These are phyloP conservation scores for Echinosophora koreensis DNA, from an alignment of 306 rosid genomes.

Conservation along the genomic window DNA sequence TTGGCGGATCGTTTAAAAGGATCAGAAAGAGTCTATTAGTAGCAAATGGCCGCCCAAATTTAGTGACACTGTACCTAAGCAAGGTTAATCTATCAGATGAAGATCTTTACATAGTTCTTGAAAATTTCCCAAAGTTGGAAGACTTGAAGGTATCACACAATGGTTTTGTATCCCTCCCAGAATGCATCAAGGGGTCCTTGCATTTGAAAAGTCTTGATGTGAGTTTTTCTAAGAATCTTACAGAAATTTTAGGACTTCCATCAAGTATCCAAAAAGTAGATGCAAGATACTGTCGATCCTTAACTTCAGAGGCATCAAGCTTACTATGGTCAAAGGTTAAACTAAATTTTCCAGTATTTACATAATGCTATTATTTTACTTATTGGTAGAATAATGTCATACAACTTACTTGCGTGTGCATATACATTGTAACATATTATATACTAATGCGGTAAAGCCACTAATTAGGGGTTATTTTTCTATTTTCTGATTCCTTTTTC, in stretches of 20 bases:
- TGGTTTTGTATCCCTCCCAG: constrained; percentile 20
- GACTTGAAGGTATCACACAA: not conserved
- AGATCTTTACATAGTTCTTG: not conserved
- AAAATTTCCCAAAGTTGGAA: constrained; percentile 14
- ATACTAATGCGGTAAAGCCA: too few relatives aligned
- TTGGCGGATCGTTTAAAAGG: constrained; percentile 18
- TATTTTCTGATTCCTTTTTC: too few relatives aligned
- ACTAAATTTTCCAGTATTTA: not conserved
- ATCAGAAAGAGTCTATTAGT: not conserved
- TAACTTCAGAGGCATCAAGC: constrained; percentile 29
- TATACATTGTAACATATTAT: too few relatives aligned
- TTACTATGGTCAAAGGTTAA: constrained; percentile 33
- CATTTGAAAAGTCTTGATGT: not conserved
- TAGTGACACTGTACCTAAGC: not conserved
- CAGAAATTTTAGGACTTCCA: constrained; percentile 15
- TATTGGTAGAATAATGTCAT: too few relatives aligned
- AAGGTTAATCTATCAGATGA: not conserved
- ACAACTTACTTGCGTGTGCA: too few relatives aligned
- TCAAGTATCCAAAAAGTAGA: constrained; percentile 28
- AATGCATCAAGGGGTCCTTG: not conserved
- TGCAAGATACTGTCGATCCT: constrained; percentile 21
- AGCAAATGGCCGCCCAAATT: not conserved
- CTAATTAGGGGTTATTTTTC: too few relatives aligned
- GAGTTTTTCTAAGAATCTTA: constrained; percentile 13
- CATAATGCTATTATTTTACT: not conserved